phyloP scores from a whole-genome alignment of 257 asterid species.

The Jacaranda copaia region DNA sequence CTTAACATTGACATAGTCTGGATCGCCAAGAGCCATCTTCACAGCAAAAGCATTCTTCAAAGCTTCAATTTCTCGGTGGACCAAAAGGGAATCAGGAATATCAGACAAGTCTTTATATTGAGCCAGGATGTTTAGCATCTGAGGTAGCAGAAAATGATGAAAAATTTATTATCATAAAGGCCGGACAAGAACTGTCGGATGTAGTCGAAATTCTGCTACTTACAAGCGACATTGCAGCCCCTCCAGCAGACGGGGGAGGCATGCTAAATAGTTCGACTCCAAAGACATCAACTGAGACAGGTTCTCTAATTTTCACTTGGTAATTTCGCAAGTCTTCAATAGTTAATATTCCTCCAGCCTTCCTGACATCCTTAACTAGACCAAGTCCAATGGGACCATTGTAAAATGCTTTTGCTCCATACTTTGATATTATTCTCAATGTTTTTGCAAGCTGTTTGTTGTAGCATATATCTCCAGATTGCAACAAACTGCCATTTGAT shows the following conservation, averaged over 20 bases:
- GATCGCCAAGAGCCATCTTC: constrained; percentile 76
- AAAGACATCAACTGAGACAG: constrained; percentile 45
- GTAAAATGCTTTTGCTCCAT: constrained; percentile 53
- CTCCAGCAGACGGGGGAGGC: constrained; percentile 89
- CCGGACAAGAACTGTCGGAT: neutral
- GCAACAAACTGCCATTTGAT: constrained; percentile 56
- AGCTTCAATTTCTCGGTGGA: constrained; percentile 70
- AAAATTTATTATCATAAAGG: neutral
- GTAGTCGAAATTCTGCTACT: constrained; percentile 20
- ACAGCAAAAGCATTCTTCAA: constrained; percentile 69
- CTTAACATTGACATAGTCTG: constrained; percentile 49
- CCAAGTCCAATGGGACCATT: constrained; percentile 60
- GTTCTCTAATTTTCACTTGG: constrained; percentile 53
- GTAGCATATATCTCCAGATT: constrained; percentile 54
- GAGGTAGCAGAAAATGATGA: neutral
- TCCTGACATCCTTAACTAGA: constrained; percentile 54
- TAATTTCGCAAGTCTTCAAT: constrained; percentile 61
- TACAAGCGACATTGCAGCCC: constrained; percentile 65
- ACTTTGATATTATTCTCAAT: constrained; percentile 41
- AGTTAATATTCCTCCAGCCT: constrained; percentile 66
- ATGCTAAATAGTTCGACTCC: constrained; percentile 59
- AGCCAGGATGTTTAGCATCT: constrained; percentile 72
- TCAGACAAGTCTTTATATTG: constrained; percentile 47
- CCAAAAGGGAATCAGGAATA: constrained; percentile 45
- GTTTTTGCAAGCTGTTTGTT: constrained; percentile 57